Conservation (phyloP, 108 stramenopile genomes). For the Pseudonitzschia pungens region DNA sequence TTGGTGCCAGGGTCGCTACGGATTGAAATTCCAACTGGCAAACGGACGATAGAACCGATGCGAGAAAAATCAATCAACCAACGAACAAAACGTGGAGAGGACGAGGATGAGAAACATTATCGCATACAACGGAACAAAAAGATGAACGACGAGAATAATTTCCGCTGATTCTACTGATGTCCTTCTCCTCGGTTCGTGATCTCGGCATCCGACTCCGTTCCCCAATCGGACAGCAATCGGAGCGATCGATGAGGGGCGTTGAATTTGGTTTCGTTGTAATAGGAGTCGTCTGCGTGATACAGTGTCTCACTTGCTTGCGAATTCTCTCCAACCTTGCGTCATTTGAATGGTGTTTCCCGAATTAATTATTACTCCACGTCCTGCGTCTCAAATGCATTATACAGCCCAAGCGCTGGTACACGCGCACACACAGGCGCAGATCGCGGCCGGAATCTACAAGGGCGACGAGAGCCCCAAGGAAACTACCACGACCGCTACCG, state of each 20-base stretch:
- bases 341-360: background rate
- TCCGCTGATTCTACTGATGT: background rate
- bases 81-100: too few species aligned
- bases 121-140: too few species aligned
- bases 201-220: background rate
- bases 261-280: too few species aligned
- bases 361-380: too few species aligned
- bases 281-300: background rate
- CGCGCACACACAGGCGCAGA: slow-evolving; percentile 85
- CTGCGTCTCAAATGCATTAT: too few species aligned
- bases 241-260: too few species aligned
- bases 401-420: slow-evolving; percentile 66
- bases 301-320: background rate
- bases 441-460: slow-evolving; percentile 77
- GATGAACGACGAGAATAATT: background rate
- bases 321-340: background rate
- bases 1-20: too few species aligned
- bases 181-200: background rate
- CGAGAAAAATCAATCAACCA: too few species aligned
- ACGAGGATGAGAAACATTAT: too few species aligned
- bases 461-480: slow-evolving; percentile 38
- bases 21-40: too few species aligned
- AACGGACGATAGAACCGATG: too few species aligned
- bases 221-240: too few species aligned
- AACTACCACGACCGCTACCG: slow-evolving; percentile 17